phyloP scores from a whole-genome alignment of 1,284 basidiomycete genomes.

The Moesziomyces aphidis region DNA sequence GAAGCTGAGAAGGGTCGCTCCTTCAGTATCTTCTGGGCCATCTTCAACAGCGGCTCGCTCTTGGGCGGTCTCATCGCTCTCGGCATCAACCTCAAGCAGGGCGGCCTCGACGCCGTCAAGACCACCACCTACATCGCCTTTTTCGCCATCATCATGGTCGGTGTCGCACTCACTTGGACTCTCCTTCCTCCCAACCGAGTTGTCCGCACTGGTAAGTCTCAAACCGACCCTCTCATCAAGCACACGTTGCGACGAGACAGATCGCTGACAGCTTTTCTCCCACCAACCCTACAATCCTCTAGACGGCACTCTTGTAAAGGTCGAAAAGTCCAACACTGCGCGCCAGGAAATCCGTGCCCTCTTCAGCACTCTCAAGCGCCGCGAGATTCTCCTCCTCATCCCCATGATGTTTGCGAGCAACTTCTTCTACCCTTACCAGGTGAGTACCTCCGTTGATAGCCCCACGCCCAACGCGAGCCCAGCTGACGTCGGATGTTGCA shows the following conservation, averaged over 20 bases:
- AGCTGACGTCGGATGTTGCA: neutral
- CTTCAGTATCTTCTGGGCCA: constrained; percentile 79
- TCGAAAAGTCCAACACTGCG: constrained; percentile 26
- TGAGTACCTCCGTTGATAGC: neutral
- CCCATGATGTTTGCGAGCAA: constrained; percentile 54
- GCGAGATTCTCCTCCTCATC: constrained; percentile 49
- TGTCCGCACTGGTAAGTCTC: constrained; percentile 16
- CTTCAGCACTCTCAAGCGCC: constrained; percentile 30
- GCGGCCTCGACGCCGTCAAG: constrained; percentile 36
- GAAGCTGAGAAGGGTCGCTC: constrained; percentile 76
- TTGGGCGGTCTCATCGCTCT: constrained; percentile 77
- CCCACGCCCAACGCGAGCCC: neutral
- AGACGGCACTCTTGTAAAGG: constrained; percentile 49
- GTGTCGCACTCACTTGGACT: constrained; percentile 41
- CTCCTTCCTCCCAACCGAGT: constrained; percentile 47
- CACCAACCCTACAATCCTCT: neutral
- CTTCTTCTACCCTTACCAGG: constrained; percentile 58
- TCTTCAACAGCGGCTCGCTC: constrained; percentile 77
- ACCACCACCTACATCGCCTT: constrained; percentile 48
- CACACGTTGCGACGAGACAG: no score
- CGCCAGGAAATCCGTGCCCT: constrained; percentile 41
- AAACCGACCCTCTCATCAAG: neutral
- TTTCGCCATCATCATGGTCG: constrained; percentile 51
- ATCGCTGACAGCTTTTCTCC: no score
- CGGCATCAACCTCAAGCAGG: constrained; percentile 46